Base-by-base conservation (phyloP, 495 filamentous ascomycete genomes). In the Sabuloglossum arenarium region DNA sequence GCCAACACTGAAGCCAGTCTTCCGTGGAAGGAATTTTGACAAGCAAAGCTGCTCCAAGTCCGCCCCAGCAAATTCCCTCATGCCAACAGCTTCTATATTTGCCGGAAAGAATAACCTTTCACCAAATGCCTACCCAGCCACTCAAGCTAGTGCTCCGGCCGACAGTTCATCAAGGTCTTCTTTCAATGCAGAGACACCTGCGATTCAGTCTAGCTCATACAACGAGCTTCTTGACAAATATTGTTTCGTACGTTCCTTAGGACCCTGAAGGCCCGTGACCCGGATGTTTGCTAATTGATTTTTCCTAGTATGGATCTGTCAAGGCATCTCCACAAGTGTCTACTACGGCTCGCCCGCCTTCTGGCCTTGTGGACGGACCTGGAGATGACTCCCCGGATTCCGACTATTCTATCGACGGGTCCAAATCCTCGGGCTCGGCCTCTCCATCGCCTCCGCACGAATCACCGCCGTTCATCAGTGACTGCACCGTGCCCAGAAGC, bases 211-310 rank as follows among this genome's bases (percentile, higher is more conserved):
- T 25, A 78, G 83, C 39, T 84, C 86, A 54, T 96, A 97, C 68
- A 81, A 88, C 65, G 91, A 98, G 67, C 74, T 98, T 57, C 79
- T 98, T 63, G 85, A 94, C 73, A 94, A 93, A 70, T 98, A 94
- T 71, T 98, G 91, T 75, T 95, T 94, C 77, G 89, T 95, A 86
- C 78, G 88, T 93, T 73, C 66, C 59, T 54, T 62, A 61, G 62
- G 58, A 53, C 59, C 53, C 30, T 31, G 58, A 57, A 30, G 42
- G 21, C 31, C 23, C 47, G 24, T 53, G n/a, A 27, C 28, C 45
- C n/a, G 16, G 28, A 27, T 31, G 60, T 64, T 59, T 56, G 39
- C 65, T 67, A 61, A 69, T 49, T 61, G 56, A 46, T 28, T 29
- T 46, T 59, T 46, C 9, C n/a, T 56, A 78, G 75, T 78, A 70